Evolutionary conservation across 257 asterid species (phyloP).

Genomic region (Jaltomata sinuosa): DNA sequence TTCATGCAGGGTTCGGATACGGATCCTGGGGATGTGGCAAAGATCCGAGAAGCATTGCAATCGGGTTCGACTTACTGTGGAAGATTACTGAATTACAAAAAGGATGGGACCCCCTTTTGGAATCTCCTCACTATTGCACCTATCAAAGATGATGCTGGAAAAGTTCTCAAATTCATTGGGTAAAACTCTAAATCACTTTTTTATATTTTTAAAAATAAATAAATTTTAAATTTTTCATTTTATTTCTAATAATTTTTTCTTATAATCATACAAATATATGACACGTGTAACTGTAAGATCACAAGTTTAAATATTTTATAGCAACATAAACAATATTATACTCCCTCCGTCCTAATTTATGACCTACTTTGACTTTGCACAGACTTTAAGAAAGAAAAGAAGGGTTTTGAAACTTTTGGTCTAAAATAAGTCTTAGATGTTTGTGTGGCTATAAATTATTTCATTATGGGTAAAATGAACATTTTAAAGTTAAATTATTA

Average conservation of each 20-base stretch:
- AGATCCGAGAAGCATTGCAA: constrained; percentile 66
- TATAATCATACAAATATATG: background rate
- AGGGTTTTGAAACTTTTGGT: too few species aligned
- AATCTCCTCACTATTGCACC: constrained; percentile 93
- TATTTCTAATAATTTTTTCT: too few species aligned
- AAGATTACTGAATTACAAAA: constrained; percentile 87
- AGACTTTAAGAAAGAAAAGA: too few species aligned
- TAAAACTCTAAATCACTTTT: constrained; percentile 3
- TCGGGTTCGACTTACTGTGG: constrained; percentile 67
- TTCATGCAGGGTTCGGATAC: constrained; percentile 87
- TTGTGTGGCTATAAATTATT: too few species aligned
- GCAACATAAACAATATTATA: background rate
- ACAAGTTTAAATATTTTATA: too few species aligned
- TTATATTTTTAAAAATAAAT: too few species aligned
- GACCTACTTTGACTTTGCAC: too few species aligned
- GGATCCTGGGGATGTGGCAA: constrained; percentile 77
- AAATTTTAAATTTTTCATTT: too few species aligned
- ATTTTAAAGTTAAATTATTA: too few species aligned
- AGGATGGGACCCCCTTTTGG: constrained; percentile 96
- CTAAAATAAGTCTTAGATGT: too few species aligned
- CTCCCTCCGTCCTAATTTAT: too few species aligned
- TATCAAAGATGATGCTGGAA: constrained; percentile 81
- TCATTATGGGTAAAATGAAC: too few species aligned
- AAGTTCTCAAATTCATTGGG: constrained; percentile 92
- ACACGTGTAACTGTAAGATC: background rate